Conservation (phyloP, 805 yeast genomes). For the Helenozyma rhizophorensis region DNA sequence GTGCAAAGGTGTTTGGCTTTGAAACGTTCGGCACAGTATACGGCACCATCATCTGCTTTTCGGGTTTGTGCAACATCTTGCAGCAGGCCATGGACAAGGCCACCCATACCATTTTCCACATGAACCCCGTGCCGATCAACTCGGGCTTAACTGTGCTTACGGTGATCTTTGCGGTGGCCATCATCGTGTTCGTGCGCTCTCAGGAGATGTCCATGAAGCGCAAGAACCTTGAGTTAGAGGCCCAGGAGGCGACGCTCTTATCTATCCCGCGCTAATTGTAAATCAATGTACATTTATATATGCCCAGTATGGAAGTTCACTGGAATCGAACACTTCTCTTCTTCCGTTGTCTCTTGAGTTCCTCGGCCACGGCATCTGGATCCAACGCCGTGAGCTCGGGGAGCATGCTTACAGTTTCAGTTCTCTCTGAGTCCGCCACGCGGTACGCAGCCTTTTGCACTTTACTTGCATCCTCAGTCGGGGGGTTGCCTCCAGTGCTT, state of each 20-base stretch:
- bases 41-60: constrained; percentile 76
- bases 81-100: constrained; percentile 66
- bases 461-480: background rate
- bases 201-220: constrained; percentile 43
- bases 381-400: constrained; percentile 26
- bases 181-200: constrained; percentile 42
- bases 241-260: constrained; percentile 51
- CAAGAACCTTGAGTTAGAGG: constrained; percentile 55
- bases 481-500: background rate
- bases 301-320: background rate
- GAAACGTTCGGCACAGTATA: constrained; percentile 89
- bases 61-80: constrained; percentile 74
- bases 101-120: constrained; percentile 63
- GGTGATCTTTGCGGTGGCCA: constrained; percentile 42
- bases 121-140: constrained; percentile 82
- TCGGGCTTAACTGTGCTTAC: constrained; percentile 50
- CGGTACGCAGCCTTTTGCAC: too few relatives aligned
- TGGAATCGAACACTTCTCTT: constrained; percentile 5
- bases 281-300: too few relatives aligned
- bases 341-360: constrained; percentile 10
- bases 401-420: constrained; percentile 5
- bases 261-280: constrained; percentile 39
- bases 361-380: constrained; percentile 20
- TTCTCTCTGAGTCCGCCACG: background rate
- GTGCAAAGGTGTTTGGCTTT: constrained; percentile 91